These are phyloP conservation scores for Leccinum subrobustum DNA, from an alignment of 1,284 basidiomycete genomes.

Conservation along the genomic window DNA sequence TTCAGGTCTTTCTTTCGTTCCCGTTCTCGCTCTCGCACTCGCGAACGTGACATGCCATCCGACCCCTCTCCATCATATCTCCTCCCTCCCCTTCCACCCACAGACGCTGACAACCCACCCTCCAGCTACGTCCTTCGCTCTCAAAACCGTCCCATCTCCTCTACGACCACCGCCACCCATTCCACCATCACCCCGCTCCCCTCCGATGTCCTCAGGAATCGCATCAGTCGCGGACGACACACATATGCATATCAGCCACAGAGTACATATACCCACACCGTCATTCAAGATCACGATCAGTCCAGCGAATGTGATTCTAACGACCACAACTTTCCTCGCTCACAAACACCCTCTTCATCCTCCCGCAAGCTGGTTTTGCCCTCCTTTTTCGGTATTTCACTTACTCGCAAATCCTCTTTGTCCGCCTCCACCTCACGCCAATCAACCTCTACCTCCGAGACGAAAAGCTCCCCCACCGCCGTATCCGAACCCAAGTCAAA, in stretches of 20 bases:
- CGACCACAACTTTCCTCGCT: constrained; percentile 24
- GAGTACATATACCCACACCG: constrained; percentile 13
- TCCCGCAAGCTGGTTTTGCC: constrained; percentile 35
- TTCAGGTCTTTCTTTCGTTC: constrained; percentile 52
- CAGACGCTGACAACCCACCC: constrained; percentile 13
- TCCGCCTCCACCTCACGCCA: constrained; percentile 20
- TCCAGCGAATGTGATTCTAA: constrained; percentile 23
- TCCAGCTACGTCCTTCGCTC: constrained; percentile 39
- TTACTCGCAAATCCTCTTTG: constrained; percentile 38
- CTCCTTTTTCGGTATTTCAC: constrained; percentile 54
- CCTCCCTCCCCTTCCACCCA: constrained; percentile 14
- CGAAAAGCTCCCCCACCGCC: constrained; percentile 26
- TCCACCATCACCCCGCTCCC: constrained; percentile 55
- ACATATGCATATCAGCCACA: constrained; percentile 18
- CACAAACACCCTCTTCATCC: constrained; percentile 32
- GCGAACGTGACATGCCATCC: constrained; percentile 17
- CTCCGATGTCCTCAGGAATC: constrained; percentile 37
- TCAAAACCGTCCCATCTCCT: constrained; percentile 62
- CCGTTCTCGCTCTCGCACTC: constrained; percentile 51
- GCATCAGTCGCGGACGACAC: constrained; percentile 14
- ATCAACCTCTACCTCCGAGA: constrained; percentile 17
- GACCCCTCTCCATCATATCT: constrained; percentile 20
- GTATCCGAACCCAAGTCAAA: constrained; percentile 19
- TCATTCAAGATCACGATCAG: constrained; percentile 23
- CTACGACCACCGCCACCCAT: constrained; percentile 58